Percentiles rank a stretch among this genome's conserved stretches.
phyloP scores from a whole-genome alignment of 345 rosid species.

The Murraya paniculata region DNA sequence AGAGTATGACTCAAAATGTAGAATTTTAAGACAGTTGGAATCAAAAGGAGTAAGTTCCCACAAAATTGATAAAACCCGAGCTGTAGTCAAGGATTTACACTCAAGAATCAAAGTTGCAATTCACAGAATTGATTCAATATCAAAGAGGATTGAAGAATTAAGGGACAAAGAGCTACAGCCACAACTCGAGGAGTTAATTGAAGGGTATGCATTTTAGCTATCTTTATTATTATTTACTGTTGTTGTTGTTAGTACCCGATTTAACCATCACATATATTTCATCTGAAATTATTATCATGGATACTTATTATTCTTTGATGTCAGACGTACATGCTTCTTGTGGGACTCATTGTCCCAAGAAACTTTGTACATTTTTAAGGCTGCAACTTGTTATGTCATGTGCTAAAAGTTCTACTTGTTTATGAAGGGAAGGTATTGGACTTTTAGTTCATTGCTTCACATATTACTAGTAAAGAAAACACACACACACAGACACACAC shows the following conservation, averaged over 20 bases:
- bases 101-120: constrained; percentile 94
- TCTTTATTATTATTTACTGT: neutral
- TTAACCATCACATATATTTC: neutral
- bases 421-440: neutral
- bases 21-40: constrained; percentile 63
- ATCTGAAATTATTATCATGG: neutral
- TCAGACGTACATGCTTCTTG: neutral
- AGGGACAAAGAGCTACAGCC: constrained; percentile 97
- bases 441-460: neutral
- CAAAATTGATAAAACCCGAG: constrained; percentile 79
- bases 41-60: constrained; percentile 50
- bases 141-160: constrained; percentile 83
- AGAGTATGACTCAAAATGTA: constrained; percentile 68
- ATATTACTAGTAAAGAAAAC: neutral
- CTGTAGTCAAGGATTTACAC: constrained; percentile 84
- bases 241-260: neutral
- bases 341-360: neutral
- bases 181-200: constrained; percentile 90
- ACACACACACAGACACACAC: rapidly evolving
- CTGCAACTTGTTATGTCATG: neutral
- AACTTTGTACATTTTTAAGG: neutral
- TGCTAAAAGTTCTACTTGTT: neutral
- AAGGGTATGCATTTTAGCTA: constrained; percentile 50
- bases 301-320: neutral
- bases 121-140: constrained; percentile 84